Base-by-base conservation (phyloP, 2,329 filamentous ascomycete species). In the Colletotrichum camelliae region DNA sequence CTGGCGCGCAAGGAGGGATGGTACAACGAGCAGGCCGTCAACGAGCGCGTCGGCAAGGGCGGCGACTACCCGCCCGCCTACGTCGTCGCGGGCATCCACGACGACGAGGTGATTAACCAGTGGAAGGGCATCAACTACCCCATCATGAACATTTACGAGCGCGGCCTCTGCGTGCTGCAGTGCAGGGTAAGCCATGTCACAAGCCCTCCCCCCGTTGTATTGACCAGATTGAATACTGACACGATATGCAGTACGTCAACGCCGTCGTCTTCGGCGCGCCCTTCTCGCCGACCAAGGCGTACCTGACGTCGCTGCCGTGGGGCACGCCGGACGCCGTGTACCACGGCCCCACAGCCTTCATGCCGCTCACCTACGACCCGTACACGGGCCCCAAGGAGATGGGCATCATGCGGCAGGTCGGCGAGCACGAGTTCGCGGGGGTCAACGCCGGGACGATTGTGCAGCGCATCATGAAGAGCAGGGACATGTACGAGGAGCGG, bases 121-220 rank as follows among this genome's bases (percentile, higher is more conserved):
- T 97, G 96, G 94, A 98, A 98, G 86, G 96, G 97, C 43, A 90
- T 98, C 80, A 99, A 99, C 87, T 99, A 98, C 83, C 97, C 97
- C 31, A 98, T 99, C 86, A 99, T 99, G 97, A 99, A 98, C 87
- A 96, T 98, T 73, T 98, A 96, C 81, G 97, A 99, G 88, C 94
- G 97, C 57, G 96, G 96, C 2, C 92, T 99, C 27, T 99, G 97
- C 83, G 96, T 98, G 35, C 88, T 98, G 77, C 97, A 99, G 82
- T 99, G 97, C 88, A 94, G 94, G 84, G 95, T 96, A 66, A 58
- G 74, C n/a, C 37, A 9, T 5, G 16, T 7, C 37, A 39, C 15
- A 21, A 15, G 15, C 4, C 9, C 16, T 3, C 35, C 5, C 16
- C 4, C 2, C 7, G 13, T 21, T 37, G n/a, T n/a, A 2, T 29